Conservation (phyloP, 2,329 filamentous ascomycete species). For the Grosmannia huntii region DNA sequence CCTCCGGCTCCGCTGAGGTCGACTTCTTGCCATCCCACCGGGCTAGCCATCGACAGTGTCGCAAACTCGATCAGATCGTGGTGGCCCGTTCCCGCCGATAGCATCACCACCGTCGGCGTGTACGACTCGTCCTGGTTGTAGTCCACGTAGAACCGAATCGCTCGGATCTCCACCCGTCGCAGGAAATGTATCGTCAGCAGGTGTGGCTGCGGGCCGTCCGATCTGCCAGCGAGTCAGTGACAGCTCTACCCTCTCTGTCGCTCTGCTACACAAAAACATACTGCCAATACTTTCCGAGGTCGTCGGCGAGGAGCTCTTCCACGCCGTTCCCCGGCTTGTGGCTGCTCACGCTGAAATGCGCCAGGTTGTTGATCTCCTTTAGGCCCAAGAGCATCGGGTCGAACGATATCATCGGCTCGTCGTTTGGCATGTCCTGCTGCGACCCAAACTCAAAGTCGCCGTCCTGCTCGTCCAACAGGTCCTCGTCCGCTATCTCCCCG, state of each 20-base stretch:
- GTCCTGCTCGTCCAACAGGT: slow-evolving; percentile 2
- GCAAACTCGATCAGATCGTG: slow-evolving; percentile 87
- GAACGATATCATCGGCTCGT: slow-evolving; percentile 22
- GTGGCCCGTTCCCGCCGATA: slow-evolving; percentile 78
- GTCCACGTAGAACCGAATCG: slow-evolving; percentile 76
- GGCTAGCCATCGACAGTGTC: slow-evolving; percentile 63
- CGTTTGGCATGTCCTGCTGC: slow-evolving; percentile 1
- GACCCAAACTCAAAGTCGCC: slow-evolving; percentile 7
- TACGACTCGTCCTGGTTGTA: slow-evolving; percentile 92
- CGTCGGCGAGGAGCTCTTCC: slow-evolving; percentile 61
- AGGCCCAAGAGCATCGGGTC: slow-evolving; percentile 45
- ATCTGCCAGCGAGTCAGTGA: slow-evolving; percentile 29
- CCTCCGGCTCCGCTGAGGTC: slow-evolving; percentile 43
- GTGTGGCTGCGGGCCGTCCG: slow-evolving; percentile 74
- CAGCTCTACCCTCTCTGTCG: background rate
- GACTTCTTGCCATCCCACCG: slow-evolving; percentile 84
- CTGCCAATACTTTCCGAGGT: slow-evolving; percentile 69
- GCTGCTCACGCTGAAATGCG: slow-evolving; percentile 70
- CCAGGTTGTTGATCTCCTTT: slow-evolving; percentile 76
- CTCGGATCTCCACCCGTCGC: slow-evolving; percentile 66
- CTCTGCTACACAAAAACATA: slow-evolving; percentile 23
- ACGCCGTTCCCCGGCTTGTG: slow-evolving; percentile 72
- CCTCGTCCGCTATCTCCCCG: slow-evolving; percentile 8
- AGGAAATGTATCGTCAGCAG: slow-evolving; percentile 71
- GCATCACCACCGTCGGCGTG: slow-evolving; percentile 83